Conservation (phyloP, 495 filamentous ascomycete species). For the Glonium stellatum region DNA sequence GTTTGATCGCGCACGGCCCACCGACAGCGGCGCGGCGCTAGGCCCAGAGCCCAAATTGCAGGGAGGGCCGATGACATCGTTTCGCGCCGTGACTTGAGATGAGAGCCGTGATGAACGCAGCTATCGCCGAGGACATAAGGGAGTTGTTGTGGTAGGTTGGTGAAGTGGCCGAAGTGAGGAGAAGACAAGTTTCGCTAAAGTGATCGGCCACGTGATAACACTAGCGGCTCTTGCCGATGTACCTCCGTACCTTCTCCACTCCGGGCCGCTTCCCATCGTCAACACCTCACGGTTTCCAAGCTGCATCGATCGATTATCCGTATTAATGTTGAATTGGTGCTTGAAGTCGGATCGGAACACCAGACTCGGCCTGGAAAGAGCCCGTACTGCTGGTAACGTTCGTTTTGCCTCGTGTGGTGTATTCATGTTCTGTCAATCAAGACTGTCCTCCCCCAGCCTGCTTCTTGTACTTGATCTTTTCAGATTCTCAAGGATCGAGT, state of each 20-base stretch:
- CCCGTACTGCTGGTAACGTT: too few species aligned
- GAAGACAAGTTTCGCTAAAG: background rate
- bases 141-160: background rate
- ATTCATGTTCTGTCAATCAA: too few species aligned
- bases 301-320: background rate
- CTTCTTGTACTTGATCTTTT: too few species aligned
- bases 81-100: constrained; percentile 12
- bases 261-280: background rate
- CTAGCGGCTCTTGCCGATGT: constrained; percentile 2
- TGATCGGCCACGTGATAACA: background rate
- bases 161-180: constrained; percentile 2
- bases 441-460: too few species aligned
- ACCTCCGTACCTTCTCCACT: background rate
- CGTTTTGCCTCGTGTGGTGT: too few species aligned
- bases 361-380: too few species aligned
- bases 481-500: too few species aligned
- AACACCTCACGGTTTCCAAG: background rate
- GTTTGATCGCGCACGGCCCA: constrained; percentile 27
- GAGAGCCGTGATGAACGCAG: constrained; percentile 2
- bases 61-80: background rate
- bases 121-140: background rate
- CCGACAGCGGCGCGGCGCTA: constrained; percentile 18
- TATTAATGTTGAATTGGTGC: too few species aligned
- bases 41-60: constrained; percentile 5
- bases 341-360: too few species aligned